These are phyloP conservation scores for Chlorella variabilis DNA, from an alignment of 163 green algal genomes.

Conservation along the genomic window DNA sequence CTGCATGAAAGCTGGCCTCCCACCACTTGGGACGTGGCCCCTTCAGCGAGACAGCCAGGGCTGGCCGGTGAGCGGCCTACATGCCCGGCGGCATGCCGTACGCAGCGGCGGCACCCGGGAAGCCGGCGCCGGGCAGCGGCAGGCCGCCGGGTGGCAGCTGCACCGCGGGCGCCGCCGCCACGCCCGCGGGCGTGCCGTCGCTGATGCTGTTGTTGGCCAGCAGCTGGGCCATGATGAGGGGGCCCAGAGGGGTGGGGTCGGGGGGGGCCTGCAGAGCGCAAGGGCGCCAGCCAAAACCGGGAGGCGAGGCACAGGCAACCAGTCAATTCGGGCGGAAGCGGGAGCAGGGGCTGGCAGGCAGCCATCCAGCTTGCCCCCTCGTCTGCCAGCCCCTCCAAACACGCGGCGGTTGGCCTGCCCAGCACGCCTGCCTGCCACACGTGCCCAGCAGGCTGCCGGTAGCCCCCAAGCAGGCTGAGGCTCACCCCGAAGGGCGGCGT, in stretches of 20 bases:
- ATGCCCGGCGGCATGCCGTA: not conserved
- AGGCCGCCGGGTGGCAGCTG: constrained; percentile 7
- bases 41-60: too few species aligned
- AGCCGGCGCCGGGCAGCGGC: constrained; percentile 6
- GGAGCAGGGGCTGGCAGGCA: too few species aligned
- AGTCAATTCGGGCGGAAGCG: too few species aligned
- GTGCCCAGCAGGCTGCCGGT: too few species aligned
- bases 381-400: too few species aligned
- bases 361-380: not conserved
- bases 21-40: too few species aligned
- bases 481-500: constrained; percentile 29
- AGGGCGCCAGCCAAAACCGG: not conserved
- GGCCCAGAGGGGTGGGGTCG: constrained; percentile 35
- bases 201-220: constrained; percentile 18
- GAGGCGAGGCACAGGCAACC: not conserved
- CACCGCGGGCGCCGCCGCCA: not conserved
- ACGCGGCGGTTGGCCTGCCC: too few species aligned
- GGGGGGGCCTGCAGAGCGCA: constrained; percentile 20
- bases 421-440: too few species aligned
- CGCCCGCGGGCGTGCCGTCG: not conserved
- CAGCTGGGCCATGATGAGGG: constrained; percentile 36
- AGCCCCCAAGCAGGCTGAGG: too few species aligned
- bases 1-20: too few species aligned
- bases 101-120: not conserved
- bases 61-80: not conserved